phyloP scores from a whole-genome alignment of 2,329 filamentous ascomycete species.

The Ophiostoma sp. region DNA sequence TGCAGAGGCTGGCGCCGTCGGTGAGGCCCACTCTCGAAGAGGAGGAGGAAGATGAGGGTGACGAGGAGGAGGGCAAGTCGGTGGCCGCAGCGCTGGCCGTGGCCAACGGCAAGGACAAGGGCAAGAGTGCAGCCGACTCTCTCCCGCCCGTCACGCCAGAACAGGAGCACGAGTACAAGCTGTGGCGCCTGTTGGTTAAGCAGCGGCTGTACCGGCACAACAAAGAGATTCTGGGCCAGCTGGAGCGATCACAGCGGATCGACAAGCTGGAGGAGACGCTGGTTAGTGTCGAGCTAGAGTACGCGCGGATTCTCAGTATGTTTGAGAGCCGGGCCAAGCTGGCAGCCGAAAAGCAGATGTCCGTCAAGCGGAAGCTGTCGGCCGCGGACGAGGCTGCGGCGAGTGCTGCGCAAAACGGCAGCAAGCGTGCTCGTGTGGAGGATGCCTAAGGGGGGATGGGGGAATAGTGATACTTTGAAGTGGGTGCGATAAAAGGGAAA shows the following conservation, averaged over 20 bases:
- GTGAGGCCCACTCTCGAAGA: conserved; percentile 56
- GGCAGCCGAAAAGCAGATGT: conserved; percentile 15
- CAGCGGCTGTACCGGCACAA: conserved; percentile 75
- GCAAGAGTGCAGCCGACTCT: conserved; percentile 23
- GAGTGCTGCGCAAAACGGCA: conserved; percentile 21
- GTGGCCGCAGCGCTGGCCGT: neutral
- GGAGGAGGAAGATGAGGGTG: conserved; percentile 34
- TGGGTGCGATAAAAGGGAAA: neutral
- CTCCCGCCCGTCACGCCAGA: conserved; percentile 47
- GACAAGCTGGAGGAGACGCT: conserved; percentile 72
- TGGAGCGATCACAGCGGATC: conserved; percentile 67
- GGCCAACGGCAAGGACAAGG: conserved; percentile 26
- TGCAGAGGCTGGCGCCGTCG: conserved; percentile 58
- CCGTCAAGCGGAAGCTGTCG: conserved; percentile 31
- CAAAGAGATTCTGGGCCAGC: conserved; percentile 66
- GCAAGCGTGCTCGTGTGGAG: conserved; percentile 23
- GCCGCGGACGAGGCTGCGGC: conserved; percentile 32
- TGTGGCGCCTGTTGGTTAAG: conserved; percentile 77
- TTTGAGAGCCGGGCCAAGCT: conserved; percentile 44
- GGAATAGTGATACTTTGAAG: neutral
- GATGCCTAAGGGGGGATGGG: neutral
- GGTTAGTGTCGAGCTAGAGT: conserved; percentile 68
- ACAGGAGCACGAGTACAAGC: conserved; percentile 63
- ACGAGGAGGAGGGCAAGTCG: conserved; percentile 24
- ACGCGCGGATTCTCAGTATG: conserved; percentile 62